A percentile compares a stretch with the other conserved stretches of the same genome.
Conservation (phyloP, 805 yeast genomes). For the Pichia phayaonensis region DNA sequence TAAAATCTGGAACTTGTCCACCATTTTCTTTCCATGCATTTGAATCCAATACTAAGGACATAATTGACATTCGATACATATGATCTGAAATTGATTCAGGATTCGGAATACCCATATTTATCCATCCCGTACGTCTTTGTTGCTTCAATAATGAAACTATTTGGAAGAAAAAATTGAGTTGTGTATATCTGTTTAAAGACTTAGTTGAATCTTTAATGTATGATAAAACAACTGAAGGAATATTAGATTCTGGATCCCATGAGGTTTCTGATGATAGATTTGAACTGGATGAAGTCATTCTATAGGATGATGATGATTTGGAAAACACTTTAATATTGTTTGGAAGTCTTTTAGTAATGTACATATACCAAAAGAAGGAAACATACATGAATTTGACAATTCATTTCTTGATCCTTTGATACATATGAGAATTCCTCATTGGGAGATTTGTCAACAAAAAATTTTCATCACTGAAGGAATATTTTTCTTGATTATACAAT, state of each 20-base stretch:
- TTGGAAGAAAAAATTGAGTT: conserved; percentile 37
- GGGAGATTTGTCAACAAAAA: not conserved
- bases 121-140: conserved; percentile 91
- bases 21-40: conserved; percentile 10
- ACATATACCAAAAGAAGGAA: not conserved
- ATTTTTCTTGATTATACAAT: no score
- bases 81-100: conserved; percentile 86
- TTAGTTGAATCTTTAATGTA: conserved; percentile 19
- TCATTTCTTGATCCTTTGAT: not conserved
- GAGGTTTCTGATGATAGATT: conserved; percentile 5
- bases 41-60: conserved; percentile 44
- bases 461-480: no score
- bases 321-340: not conserved
- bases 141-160: conserved; percentile 65
- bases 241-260: conserved; percentile 40
- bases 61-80: conserved; percentile 89
- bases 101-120: conserved; percentile 51
- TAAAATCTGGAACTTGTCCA: conserved; percentile 35
- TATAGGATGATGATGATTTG: not conserved
- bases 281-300: not conserved
- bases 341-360: not conserved
- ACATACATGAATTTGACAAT: not conserved
- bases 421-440: not conserved
- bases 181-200: conserved; percentile 16
- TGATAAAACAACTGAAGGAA: conserved; percentile 32